These are phyloP conservation scores for Kappamyces sp. DNA, from an alignment of 192 early-diverging fungal genomes.

Conservation along the genomic window DNA sequence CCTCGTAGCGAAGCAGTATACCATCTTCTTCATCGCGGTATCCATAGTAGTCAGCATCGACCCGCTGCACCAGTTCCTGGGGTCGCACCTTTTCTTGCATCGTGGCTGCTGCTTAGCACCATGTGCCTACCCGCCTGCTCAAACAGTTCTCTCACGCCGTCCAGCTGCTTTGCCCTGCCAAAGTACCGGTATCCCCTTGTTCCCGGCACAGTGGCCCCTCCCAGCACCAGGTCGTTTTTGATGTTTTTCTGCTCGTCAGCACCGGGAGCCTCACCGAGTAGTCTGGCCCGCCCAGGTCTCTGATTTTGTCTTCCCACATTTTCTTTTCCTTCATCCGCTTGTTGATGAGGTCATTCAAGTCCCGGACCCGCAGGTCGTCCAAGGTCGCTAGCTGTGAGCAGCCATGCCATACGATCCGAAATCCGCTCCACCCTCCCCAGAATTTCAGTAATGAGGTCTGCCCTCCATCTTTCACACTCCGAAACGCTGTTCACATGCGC, in stretches of 20 bases:
- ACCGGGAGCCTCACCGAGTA: conserved; percentile 55
- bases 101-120: conserved; percentile 38
- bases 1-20: conserved; percentile 70
- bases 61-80: conserved; percentile 53
- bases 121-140: conserved; percentile 57
- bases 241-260: conserved; percentile 52
- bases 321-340: conserved; percentile 84
- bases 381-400: conserved; percentile 52
- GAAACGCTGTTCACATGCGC: conserved; percentile 59
- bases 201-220: conserved; percentile 85
- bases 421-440: conserved; percentile 82
- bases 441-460: conserved; percentile 83
- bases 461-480: conserved; percentile 89
- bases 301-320: conserved; percentile 86
- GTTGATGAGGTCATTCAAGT: conserved; percentile 96
- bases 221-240: conserved; percentile 71
- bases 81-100: conserved; percentile 49
- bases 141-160: conserved; percentile 88
- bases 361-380: conserved; percentile 86
- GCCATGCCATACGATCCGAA: conserved; percentile 51
- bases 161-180: conserved; percentile 90
- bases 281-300: conserved; percentile 88
- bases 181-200: conserved; percentile 95
- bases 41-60: conserved; percentile 93
- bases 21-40: conserved; percentile 91